Percentiles rank a stretch among this genome's conserved stretches.
Conservation (phyloP, 2,329 filamentous ascomycete species). For the Sporothrix inflata region DNA sequence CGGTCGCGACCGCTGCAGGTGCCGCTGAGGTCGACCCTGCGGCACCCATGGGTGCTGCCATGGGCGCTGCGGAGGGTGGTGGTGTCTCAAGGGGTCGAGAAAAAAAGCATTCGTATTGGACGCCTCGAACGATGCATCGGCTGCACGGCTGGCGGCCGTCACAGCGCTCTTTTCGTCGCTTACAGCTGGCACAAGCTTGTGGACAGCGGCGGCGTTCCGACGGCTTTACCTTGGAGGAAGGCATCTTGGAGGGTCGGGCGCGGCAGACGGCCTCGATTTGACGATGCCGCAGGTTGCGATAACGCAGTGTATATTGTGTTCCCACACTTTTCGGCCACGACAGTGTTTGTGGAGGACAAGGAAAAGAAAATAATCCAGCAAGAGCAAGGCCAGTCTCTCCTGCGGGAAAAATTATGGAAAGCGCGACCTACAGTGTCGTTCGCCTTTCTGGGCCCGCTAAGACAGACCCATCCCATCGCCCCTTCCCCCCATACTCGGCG, state of each 20-base stretch:
- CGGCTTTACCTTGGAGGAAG: slow-evolving; percentile 33
- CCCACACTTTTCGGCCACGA: slow-evolving; percentile 16
- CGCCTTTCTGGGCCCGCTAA: not conserved
- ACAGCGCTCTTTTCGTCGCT: slow-evolving; percentile 40
- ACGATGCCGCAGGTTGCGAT: slow-evolving; percentile 9
- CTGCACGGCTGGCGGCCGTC: slow-evolving; percentile 38
- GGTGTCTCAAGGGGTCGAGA: slow-evolving; percentile 23
- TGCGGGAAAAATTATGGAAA: not conserved
- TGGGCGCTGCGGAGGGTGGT: not conserved
- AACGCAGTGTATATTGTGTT: slow-evolving; percentile 17
- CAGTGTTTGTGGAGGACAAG: not conserved
- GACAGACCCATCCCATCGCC: slow-evolving; percentile 7
- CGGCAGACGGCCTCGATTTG: slow-evolving; percentile 16
- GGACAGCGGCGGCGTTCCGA: slow-evolving; percentile 38
- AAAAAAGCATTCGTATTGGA: slow-evolving; percentile 36
- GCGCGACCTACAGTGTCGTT: not conserved
- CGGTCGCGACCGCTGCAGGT: not conserved
- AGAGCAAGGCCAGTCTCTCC: not conserved
- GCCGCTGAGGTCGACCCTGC: not conserved
- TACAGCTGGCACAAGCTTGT: slow-evolving; percentile 38
- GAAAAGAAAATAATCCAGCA: slow-evolving; percentile 10
- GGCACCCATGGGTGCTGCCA: not conserved
- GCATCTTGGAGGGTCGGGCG: slow-evolving; percentile 32
- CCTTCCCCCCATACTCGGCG: not conserved
- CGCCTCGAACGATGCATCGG: slow-evolving; percentile 36